Conservation (phyloP, 169 alveolate genomes). For the Besnoitia besnoiti region DNA sequence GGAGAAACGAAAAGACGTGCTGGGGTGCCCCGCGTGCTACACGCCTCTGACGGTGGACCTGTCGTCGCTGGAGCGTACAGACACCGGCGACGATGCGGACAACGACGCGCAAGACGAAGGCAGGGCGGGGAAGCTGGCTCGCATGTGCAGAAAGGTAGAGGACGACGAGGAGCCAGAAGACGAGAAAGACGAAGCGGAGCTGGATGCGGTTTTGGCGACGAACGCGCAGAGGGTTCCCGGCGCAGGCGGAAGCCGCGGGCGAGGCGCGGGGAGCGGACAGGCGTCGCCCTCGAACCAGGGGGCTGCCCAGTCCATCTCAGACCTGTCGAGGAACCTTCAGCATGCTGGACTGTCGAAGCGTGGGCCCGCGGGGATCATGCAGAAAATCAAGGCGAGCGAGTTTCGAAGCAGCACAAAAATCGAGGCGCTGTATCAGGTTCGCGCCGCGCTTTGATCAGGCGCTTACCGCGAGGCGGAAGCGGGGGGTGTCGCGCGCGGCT, state of each 20-base stretch:
- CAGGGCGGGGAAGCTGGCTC: neutral
- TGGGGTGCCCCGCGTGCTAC: conserved; percentile 82
- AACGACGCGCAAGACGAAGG: conserved; percentile 20
- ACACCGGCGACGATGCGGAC: neutral
- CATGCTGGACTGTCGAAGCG: neutral
- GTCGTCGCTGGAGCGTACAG: conserved; percentile 20
- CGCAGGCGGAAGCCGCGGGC: neutral
- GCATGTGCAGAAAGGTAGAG: neutral
- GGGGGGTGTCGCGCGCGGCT: too few relatives aligned
- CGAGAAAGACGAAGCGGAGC: conserved; percentile 45
- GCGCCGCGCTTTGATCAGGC: too few relatives aligned
- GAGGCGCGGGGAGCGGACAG: neutral
- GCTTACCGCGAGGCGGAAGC: too few relatives aligned
- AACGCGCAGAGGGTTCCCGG: neutral
- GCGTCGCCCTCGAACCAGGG: neutral
- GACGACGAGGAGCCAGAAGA: conserved; percentile 30
- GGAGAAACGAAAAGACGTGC: conserved; percentile 53
- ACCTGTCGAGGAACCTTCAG: neutral
- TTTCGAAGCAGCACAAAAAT: conserved; percentile 77
- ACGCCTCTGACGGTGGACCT: conserved; percentile 76
- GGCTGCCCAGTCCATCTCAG: neutral
- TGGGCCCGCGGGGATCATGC: conserved; percentile 60
- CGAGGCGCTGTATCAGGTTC: conserved; percentile 75
- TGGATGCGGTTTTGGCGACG: conserved; percentile 30
- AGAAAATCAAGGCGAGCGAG: conserved; percentile 61